Evolutionary conservation across 768 basidiomycete species (phyloP), one percentile per base, ranked within the genome.

Genomic region (Antrodiella citrinella): DNA sequence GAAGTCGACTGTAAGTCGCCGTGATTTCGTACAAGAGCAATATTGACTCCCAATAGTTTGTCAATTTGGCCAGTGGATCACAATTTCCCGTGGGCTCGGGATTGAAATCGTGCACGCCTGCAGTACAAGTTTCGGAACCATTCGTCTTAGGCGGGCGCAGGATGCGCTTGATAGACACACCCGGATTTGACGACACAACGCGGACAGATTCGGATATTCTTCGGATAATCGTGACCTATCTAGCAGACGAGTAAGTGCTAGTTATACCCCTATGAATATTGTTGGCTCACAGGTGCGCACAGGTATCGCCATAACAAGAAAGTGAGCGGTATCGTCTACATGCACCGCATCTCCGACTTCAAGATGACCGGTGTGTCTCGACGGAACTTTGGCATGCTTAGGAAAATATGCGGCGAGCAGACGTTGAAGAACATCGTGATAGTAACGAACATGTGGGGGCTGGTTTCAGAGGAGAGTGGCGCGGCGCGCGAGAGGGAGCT

Each of bases 131-230:
- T 3, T 66, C 74, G 0, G 53, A 66, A 7, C 65, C 75, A 0
- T 76, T 81, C 58, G 55, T 64, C 26, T 55, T 78, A 12, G 69
- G 73, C 35, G 73, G 72, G 1, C 63, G 62, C 12, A 58, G 49
- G 11, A 65, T 80, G 25, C 71, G 63, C 1, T 57, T 82, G n/a
- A 71, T 81, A 39, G 81, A 82, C 54, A 81, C 79, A 0, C 80
- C 80, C 0, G 80, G 80, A 4, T 81, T 82, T 51, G 78, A 79
- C 54, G 78, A 81, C 56, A 74, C 77, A 2, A 67, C 61, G 2
- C 35, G 48, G n/a, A 26, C 38, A n/a, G 58, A 59, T 22, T 26
- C 43, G 19, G 58, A 61, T 13, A 41, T 59, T 21, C 46, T 57
- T 4, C 57, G 47, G 40, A 40, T 44, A 25, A 56, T 58, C 41